These are phyloP conservation scores for Brachypodium distachyon DNA, from an alignment of 202 grass and related monocot species.

Conservation along the genomic window DNA sequence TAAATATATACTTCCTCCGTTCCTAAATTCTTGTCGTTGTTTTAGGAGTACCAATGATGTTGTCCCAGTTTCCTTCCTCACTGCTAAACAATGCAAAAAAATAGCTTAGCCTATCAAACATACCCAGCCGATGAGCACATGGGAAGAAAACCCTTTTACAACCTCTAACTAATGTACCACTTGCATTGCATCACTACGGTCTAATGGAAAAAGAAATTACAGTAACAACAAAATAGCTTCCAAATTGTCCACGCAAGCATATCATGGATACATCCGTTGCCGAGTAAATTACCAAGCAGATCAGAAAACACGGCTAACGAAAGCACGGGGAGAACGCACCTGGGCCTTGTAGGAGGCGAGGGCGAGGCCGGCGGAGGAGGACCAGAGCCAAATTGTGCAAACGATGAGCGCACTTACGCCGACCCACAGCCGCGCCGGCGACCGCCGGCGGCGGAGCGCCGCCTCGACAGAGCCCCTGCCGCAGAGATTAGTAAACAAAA, in stretches of 20 bases:
- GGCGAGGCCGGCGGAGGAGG: constrained; percentile 22
- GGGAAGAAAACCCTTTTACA: not conserved
- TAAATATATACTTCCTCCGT: no score
- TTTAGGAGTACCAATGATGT: no score
- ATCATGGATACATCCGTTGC: not conserved
- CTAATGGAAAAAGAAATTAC: not conserved
- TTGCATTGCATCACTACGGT: no score
- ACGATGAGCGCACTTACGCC: constrained; percentile 18
- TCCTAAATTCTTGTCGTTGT: no score
- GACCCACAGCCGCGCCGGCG: constrained; percentile 23
- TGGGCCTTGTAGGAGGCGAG: constrained; percentile 21
- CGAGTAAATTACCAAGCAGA: not conserved
- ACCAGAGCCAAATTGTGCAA: constrained; percentile 34
- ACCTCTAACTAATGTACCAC: not conserved
- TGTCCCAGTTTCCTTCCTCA: no score
- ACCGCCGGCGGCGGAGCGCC: constrained; percentile 19
- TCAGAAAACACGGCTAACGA: not conserved
- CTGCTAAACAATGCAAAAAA: not conserved
- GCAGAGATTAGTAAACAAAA: not conserved
- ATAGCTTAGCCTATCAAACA: not conserved
- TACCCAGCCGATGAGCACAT: not conserved
- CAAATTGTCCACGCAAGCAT: not conserved
- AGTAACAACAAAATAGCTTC: not conserved
- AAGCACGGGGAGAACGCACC: constrained; percentile 3
- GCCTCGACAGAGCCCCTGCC: constrained; percentile 19